These are phyloP conservation scores for Lyophyllum semitale DNA, from an alignment of 768 basidiomycete genomes.

Conservation along the genomic window DNA sequence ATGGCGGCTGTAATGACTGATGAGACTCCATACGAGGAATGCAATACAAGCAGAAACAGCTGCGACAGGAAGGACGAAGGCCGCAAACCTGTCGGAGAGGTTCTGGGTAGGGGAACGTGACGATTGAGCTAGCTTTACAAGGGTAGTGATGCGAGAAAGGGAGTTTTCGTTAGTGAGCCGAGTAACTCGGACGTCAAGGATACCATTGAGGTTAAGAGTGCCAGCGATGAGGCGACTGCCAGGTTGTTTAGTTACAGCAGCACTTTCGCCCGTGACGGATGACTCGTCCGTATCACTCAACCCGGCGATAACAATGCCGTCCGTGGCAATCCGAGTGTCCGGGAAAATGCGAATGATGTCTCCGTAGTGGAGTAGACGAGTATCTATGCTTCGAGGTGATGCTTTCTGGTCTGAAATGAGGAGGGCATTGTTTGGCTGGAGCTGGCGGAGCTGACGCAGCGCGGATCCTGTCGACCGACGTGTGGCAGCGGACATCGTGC, in stretches of 20 bases:
- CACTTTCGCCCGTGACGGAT: constrained; percentile 43
- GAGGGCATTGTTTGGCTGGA: constrained; percentile 32
- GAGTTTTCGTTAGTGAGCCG: constrained; percentile 42
- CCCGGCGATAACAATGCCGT: constrained; percentile 36
- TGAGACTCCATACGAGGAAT: constrained; percentile 37
- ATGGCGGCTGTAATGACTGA: constrained; percentile 30
- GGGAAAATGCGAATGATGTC: constrained; percentile 36
- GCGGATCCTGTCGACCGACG: constrained; percentile 27
- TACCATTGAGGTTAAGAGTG: constrained; percentile 34
- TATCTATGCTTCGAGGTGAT: constrained; percentile 2
- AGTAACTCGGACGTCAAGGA: constrained; percentile 34
- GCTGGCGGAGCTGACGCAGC: constrained; percentile 29
- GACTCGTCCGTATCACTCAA: constrained; percentile 42
- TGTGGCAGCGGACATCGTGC: constrained; percentile 36
- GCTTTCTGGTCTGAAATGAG: constrained; percentile 23
- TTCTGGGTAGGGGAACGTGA: constrained; percentile 41
- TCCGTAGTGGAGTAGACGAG: constrained; percentile 32
- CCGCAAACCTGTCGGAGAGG: constrained; percentile 51
- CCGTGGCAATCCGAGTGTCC: constrained; percentile 37
- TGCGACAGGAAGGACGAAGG: constrained; percentile 50
- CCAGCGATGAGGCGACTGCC: constrained; percentile 39
- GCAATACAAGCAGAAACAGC: constrained; percentile 38
- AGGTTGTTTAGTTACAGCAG: constrained; percentile 33
- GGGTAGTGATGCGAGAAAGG: constrained; percentile 34
- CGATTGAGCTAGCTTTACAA: constrained; percentile 37